A percentile compares a stretch with the other conserved stretches of the same genome.
phyloP scores from a whole-genome alignment of 1,284 basidiomycete species.

The Apiotrichum domesticum region DNA sequence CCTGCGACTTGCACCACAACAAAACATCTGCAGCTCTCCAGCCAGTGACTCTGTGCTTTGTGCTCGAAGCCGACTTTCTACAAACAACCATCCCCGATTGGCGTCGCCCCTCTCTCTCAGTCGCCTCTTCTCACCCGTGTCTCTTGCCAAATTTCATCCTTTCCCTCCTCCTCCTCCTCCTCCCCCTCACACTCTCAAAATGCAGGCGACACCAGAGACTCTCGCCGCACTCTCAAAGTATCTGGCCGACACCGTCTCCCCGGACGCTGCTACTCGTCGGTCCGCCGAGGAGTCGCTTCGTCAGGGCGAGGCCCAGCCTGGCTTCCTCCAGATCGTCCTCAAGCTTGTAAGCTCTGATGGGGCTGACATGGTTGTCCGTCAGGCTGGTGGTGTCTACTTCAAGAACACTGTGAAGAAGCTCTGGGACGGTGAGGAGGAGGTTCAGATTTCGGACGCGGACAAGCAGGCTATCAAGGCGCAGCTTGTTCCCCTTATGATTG shows the following conservation, averaged over 20 bases:
- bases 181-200: constrained; percentile 18
- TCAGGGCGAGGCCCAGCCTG: constrained; percentile 61
- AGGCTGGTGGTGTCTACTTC: constrained; percentile 77
- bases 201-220: constrained; percentile 40
- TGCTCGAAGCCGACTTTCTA: too few species aligned
- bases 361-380: constrained; percentile 55
- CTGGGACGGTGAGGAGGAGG: constrained; percentile 63
- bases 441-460: constrained; percentile 40
- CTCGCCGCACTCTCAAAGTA: constrained; percentile 36
- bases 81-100: too few species aligned
- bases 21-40: too few species aligned
- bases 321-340: constrained; percentile 75
- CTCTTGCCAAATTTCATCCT: too few species aligned
- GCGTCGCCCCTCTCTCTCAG: not conserved
- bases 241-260: constrained; percentile 52
- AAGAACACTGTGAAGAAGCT: constrained; percentile 78
- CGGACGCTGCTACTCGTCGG: constrained; percentile 66
- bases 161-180: not conserved
- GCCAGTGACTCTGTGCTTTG: too few species aligned
- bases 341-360: constrained; percentile 58
- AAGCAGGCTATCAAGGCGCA: constrained; percentile 50
- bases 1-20: too few species aligned
- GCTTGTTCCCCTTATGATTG: constrained; percentile 53
- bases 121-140: too few species aligned
- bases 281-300: constrained; percentile 71